Percentiles rank a stretch among this genome's conserved stretches.
Conservation (phyloP, 148 eudicot genomes). For the Suaeda aralocaspica region DNA sequence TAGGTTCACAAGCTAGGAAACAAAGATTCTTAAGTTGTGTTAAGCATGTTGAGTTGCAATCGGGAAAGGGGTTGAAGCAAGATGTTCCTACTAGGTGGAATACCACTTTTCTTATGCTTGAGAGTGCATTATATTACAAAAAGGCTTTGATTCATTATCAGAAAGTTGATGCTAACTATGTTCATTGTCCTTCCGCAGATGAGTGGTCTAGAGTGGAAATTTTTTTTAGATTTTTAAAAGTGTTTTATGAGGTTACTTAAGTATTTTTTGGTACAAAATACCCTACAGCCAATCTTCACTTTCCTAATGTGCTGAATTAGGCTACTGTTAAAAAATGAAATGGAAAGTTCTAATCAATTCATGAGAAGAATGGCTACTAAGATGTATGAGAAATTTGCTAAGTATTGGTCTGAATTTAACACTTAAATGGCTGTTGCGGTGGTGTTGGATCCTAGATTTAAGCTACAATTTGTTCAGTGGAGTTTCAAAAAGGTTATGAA, state of each 20-base stretch:
- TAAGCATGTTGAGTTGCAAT: not conserved
- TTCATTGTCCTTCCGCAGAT: not conserved
- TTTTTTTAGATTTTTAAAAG: not conserved
- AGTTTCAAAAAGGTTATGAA: not conserved
- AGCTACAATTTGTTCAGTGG: not conserved
- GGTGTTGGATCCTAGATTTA: not conserved
- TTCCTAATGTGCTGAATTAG: not conserved
- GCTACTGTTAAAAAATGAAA: too few species aligned
- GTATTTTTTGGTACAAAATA: not conserved
- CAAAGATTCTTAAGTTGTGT: not conserved
- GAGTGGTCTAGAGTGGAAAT: slow-evolving; percentile 2
- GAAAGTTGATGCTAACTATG: not conserved
- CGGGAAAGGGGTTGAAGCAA: not conserved
- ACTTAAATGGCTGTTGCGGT: not conserved
- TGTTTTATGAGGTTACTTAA: not conserved
- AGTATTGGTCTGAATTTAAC: not conserved
- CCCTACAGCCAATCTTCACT: not conserved
- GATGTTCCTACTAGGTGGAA: slow-evolving; percentile 17
- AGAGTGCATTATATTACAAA: not conserved
- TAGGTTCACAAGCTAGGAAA: slow-evolving; percentile 5
- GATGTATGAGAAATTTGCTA: not conserved
- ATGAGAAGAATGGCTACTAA: not conserved
- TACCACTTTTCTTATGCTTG: slow-evolving; percentile 4
- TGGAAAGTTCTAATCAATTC: not conserved
- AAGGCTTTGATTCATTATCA: not conserved